A percentile compares a stretch with the other conserved stretches of the same genome.
Conservation (phyloP, 352 stramenopile genomes). For the Pythium grandisporangium region DNA sequence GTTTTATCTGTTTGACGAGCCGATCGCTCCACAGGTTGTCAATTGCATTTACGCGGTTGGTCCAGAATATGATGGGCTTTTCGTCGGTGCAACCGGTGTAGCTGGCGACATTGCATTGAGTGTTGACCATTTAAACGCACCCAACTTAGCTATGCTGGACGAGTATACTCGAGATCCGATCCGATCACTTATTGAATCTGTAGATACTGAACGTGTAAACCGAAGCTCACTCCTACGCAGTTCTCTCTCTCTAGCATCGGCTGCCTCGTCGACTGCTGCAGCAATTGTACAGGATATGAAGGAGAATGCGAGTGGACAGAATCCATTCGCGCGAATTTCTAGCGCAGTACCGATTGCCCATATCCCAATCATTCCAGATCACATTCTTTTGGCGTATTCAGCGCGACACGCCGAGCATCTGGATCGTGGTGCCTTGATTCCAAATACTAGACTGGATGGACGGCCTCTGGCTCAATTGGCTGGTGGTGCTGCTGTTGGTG, state of each 20-base stretch:
- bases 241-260: constrained; percentile 45
- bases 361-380: constrained; percentile 33
- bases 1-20: constrained; percentile 61
- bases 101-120: constrained; percentile 37
- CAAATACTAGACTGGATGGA: constrained; percentile 40
- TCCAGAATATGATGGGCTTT: constrained; percentile 46
- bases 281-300: constrained; percentile 71
- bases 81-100: constrained; percentile 32
- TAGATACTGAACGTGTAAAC: constrained; percentile 43
- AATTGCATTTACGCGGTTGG: constrained; percentile 49
- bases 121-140: constrained; percentile 34
- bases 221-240: constrained; percentile 35
- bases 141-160: constrained; percentile 42
- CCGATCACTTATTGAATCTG: constrained; percentile 52
- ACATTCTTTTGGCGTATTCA: constrained; percentile 43
- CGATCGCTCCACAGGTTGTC: constrained; percentile 30
- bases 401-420: constrained; percentile 20
- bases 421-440: constrained; percentile 35
- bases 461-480: constrained; percentile 46
- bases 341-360: constrained; percentile 38
- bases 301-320: constrained; percentile 16
- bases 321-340: constrained; percentile 42
- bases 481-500: constrained; percentile 20
- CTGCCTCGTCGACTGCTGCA: constrained; percentile 47
- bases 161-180: constrained; percentile 62